Percentiles rank a stretch among this genome's conserved stretches.
These are phyloP conservation scores for Stachybotrys elegans DNA, from an alignment of 2,329 filamentous ascomycete species.

Conservation along the genomic window DNA sequence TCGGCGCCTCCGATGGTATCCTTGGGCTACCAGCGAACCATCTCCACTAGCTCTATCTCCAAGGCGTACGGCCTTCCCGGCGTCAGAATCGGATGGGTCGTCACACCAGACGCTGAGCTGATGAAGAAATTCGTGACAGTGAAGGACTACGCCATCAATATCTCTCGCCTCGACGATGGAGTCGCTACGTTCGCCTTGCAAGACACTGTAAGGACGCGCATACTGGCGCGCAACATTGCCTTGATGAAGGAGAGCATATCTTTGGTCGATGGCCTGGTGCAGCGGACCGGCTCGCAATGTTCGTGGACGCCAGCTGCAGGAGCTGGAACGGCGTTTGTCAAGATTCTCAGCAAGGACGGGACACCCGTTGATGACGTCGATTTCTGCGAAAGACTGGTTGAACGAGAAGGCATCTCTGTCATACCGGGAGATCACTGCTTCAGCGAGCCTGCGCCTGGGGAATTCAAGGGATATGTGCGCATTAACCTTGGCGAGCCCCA, in stretches of 20 bases:
- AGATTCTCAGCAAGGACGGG: slow-evolving; percentile 1
- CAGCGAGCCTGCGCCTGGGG: not conserved
- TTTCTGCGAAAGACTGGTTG: slow-evolving; percentile 1
- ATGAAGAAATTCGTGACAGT: not conserved
- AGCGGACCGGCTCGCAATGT: not conserved
- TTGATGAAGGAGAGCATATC: slow-evolving; percentile 2
- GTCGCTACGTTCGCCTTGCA: not conserved
- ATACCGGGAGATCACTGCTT: not conserved
- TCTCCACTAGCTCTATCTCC: not conserved
- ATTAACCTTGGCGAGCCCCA: slow-evolving; percentile 2
- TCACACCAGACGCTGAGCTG: not conserved
- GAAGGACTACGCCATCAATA: not conserved
- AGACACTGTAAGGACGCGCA: not conserved
- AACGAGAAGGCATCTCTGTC: not conserved
- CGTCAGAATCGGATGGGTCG: too few species aligned
- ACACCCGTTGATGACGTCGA: slow-evolving; percentile 3
- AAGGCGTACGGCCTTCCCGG: too few species aligned
- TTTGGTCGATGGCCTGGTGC: slow-evolving; percentile 1
- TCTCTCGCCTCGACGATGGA: not conserved
- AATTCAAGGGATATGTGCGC: slow-evolving; percentile 3
- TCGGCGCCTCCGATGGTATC: not conserved
- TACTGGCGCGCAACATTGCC: slow-evolving; percentile 1
- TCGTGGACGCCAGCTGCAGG: not conserved
- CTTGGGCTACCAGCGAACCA: not conserved
- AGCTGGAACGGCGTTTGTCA: slow-evolving; percentile 4